A percentile compares a stretch with the other conserved stretches of the same genome.
phyloP scores from a whole-genome alignment of 2,329 filamentous ascomycete species.

The Fusarium hostae region DNA sequence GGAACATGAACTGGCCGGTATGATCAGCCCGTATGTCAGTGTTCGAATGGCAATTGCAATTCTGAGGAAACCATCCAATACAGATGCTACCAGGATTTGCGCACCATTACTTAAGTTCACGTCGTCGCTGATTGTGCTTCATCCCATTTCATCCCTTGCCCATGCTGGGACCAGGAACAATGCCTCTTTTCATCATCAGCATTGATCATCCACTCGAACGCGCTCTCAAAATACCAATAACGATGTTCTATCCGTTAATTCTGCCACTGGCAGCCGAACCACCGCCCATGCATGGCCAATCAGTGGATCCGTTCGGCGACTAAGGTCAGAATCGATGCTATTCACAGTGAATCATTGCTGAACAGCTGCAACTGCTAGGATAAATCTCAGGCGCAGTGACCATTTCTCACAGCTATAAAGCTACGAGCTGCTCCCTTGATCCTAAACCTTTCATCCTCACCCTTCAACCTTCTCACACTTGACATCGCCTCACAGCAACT shows the following conservation, averaged over 20 bases:
- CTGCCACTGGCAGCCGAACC: not conserved
- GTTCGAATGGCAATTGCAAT: not conserved
- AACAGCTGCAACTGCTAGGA: not conserved
- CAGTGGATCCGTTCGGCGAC: accelerated
- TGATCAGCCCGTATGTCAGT: not conserved
- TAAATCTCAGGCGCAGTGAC: accelerated
- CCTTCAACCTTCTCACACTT: not conserved
- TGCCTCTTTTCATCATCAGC: not conserved
- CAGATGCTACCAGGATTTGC: too few species aligned
- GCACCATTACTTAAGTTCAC: not conserved
- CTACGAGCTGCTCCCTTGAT: accelerated
- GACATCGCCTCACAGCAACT: not conserved
- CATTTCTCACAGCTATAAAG: not conserved
- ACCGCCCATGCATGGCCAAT: not conserved
- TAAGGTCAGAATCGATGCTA: accelerated
- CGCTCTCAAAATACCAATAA: accelerated
- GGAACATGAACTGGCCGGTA: accelerated
- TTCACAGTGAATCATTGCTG: not conserved
- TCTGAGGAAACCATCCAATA: too few species aligned
- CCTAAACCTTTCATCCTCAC: not conserved
- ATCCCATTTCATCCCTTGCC: not conserved
- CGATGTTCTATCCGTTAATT: accelerated
- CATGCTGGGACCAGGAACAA: not conserved
- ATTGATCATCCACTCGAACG: too few species aligned
- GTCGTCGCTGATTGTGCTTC: not conserved